Base-by-base conservation (phyloP, 768 basidiomycete species). In the Panus rudis region DNA sequence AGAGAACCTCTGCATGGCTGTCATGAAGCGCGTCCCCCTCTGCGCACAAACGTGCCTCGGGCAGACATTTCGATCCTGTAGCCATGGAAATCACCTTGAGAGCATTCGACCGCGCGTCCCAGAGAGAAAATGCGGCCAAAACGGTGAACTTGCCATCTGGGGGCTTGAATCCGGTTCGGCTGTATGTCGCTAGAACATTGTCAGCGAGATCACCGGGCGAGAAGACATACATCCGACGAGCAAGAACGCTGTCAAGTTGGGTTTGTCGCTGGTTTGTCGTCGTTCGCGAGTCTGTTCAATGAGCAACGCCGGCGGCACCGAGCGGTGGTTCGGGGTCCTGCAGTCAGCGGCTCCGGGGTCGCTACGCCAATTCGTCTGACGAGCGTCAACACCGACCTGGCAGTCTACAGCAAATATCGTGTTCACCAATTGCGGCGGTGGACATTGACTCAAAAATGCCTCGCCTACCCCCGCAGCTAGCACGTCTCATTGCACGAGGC, bases 1-100 rank as follows among this genome's bases (percentile, higher is more conserved):
- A 91, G n/a, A 96, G 69, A 17, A 93, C 76, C 62, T 97, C 93
- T 8, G 93, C 93, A 60, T 97, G 93, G 41, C 76, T 82, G 55
- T 96, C 93, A 54, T 93, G 91, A 14, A 96, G 50, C 1, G 79
- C 72, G 54, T 94, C 90, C 0, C 93, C 93, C 22, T 69, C 67
- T 4, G 61, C 52, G 0, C 91, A 79, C 0, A 91, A 66, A 42
- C 72, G 72, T 3, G 56, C 53, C 4, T 64, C 71, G 2, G 93
- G 87, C 0, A 92, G 72, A 53, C 87, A 91, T 65, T 94, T 94
- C 3, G 85, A 84, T 10, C 93, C 92, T 6, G 90, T 87, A 1
- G 74, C 81, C 3, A 92, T 54, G 24, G 84, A 82, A 32, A 92
- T 75, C 45, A 81, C 62, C 52, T 84, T 79, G 31, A 59, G 43